Conservation (phyloP, 169 alveolate species). For the Cardiosporidium cionae region DNA sequence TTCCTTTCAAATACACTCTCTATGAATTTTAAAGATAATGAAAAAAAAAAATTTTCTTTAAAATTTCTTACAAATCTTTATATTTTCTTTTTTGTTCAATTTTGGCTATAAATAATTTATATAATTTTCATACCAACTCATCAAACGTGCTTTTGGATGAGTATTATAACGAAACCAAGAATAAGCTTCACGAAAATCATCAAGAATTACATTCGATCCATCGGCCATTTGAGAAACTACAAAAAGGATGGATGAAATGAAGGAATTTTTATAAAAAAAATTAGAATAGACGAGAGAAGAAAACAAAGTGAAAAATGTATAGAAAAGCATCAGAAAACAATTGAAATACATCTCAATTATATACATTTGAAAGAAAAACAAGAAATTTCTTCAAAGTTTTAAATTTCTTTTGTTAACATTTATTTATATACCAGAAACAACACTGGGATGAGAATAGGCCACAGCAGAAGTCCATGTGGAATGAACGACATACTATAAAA, state of each 20-base stretch:
- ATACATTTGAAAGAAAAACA: background rate
- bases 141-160: constrained; percentile 78
- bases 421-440: constrained; percentile 68
- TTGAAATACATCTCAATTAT: background rate
- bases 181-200: constrained; percentile 96
- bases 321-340: background rate
- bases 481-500: constrained; percentile 65
- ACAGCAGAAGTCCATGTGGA: constrained; percentile 82
- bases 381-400: no score
- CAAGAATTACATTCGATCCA: constrained; percentile 83
- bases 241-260: background rate
- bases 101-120: no score
- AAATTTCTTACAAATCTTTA: no score
- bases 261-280: background rate
- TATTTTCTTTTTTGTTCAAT: no score
- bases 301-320: background rate
- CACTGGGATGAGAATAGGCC: constrained; percentile 84
- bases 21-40: background rate
- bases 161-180: constrained; percentile 95
- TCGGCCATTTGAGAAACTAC: constrained; percentile 29
- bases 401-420: no score
- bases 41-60: no score
- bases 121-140: constrained; percentile 77
- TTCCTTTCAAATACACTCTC: background rate
- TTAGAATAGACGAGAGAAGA: background rate